Conservation (phyloP, 345 rosid genomes). For the Punica granatum region DNA sequence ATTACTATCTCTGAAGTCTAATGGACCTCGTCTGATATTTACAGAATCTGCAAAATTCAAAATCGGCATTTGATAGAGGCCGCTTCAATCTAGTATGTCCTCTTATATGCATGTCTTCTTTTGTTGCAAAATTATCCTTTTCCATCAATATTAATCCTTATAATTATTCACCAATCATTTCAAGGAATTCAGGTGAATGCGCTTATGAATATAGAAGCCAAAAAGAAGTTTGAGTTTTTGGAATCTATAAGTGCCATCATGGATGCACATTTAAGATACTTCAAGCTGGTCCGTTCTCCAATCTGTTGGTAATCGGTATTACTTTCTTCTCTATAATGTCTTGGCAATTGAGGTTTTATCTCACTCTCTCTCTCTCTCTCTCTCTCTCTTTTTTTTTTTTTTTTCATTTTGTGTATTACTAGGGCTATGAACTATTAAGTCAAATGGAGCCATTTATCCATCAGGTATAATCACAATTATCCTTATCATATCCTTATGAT, state of each 20-base stretch:
- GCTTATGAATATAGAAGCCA: slow-evolving; percentile 71
- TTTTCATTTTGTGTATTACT: slow-evolving; percentile 16
- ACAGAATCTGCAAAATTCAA: slow-evolving; percentile 82
- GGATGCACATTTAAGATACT: slow-evolving; percentile 85
- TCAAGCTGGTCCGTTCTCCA: slow-evolving; percentile 54
- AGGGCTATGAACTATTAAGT: slow-evolving; percentile 71
- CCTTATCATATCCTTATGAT: not conserved
- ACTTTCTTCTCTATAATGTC: not conserved
- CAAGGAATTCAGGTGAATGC: slow-evolving; percentile 79
- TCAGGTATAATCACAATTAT: slow-evolving; percentile 38
- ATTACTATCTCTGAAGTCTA: not conserved
- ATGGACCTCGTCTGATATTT: not conserved
- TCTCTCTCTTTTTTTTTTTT: no score
- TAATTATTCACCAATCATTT: slow-evolving; percentile 31
- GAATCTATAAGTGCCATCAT: slow-evolving; percentile 84
- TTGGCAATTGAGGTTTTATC: not conserved
- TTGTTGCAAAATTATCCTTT: slow-evolving; percentile 3
- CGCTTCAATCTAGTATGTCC: slow-evolving; percentile 81
- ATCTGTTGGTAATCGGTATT: slow-evolving; percentile 2
- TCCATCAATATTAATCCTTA: slow-evolving; percentile 14
- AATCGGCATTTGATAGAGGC: slow-evolving; percentile 75
- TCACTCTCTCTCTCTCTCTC: no score
- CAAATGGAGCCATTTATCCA: slow-evolving; percentile 79
- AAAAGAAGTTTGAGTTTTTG: slow-evolving; percentile 83
- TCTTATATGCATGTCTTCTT: slow-evolving; percentile 7